Evolutionary conservation across 192 early-diverging fungal genomes (phyloP).

Genomic region (Coemansia sp.): DNA sequence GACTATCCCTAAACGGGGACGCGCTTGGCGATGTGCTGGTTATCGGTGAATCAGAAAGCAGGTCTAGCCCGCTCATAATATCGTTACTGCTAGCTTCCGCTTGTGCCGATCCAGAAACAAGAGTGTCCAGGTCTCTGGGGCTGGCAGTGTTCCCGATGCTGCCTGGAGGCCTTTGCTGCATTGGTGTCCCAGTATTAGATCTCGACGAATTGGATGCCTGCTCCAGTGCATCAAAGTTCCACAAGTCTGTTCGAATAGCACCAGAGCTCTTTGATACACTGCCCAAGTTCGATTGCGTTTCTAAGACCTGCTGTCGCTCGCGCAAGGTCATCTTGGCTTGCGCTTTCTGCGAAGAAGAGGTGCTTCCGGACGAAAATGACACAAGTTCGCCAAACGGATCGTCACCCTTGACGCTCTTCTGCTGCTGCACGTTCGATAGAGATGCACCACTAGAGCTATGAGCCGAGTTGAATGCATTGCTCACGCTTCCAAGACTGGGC

Average conservation of each 20-base stretch:
- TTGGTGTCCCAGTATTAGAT: conserved; percentile 18
- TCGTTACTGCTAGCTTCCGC: background rate
- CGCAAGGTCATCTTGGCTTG: conserved; percentile 44
- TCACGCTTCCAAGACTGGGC: conserved; percentile 18
- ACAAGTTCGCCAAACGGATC: conserved; percentile 55
- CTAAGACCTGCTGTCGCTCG: conserved; percentile 43
- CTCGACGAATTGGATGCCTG: conserved; percentile 18
- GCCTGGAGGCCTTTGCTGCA: conserved; percentile 6
- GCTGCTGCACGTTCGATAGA: background rate
- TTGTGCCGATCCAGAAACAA: conserved; percentile 5
- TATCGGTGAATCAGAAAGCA: conserved; percentile 9
- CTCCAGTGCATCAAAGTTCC: conserved; percentile 52
- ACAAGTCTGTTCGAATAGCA: conserved; percentile 18
- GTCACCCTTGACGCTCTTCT: conserved; percentile 23
- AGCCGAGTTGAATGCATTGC: background rate
- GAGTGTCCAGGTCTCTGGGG: conserved; percentile 43
- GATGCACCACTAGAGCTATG: background rate
- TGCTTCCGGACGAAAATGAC: conserved; percentile 25
- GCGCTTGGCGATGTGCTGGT: background rate
- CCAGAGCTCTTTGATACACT: conserved; percentile 6
- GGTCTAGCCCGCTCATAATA: background rate
- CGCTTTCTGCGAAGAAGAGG: conserved; percentile 9
- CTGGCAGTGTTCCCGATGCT: conserved; percentile 3
- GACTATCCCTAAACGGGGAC: background rate
- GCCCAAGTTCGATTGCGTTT: conserved; percentile 19